These are phyloP conservation scores for Digitaria exilis DNA, from an alignment of 202 grass and related monocot species.

Conservation along the genomic window DNA sequence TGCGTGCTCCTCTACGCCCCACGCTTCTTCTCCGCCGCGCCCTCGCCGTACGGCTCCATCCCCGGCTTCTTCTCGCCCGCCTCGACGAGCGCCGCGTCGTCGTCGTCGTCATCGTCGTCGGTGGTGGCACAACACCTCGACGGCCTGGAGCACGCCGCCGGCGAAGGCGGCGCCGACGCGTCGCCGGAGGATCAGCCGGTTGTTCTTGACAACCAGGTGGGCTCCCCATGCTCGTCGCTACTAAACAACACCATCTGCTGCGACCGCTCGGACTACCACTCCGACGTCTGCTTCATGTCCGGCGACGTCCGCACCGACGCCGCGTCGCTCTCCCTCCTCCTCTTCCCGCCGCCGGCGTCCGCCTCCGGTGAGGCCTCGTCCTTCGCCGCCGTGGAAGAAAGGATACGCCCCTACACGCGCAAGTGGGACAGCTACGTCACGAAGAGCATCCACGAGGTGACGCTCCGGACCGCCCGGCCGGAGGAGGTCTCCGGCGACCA, in stretches of 20 bases:
- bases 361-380: no score
- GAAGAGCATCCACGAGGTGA: slow-evolving; percentile 41
- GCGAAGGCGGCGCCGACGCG: no score
- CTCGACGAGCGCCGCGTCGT: not conserved
- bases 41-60: not conserved
- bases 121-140: no score
- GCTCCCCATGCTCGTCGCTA: slow-evolving; percentile 44
- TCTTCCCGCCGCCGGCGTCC: slow-evolving; percentile 45
- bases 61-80: slow-evolving; percentile 17
- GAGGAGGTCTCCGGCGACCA: not conserved
- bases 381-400: slow-evolving; percentile 14
- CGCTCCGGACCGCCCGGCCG: slow-evolving; percentile 18
- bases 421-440: slow-evolving; percentile 68
- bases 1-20: slow-evolving; percentile 44
- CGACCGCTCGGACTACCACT: slow-evolving; percentile 54
- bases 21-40: slow-evolving; percentile 8
- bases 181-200: no score
- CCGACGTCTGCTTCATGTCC: slow-evolving; percentile 77
- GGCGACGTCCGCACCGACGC: slow-evolving; percentile 69
- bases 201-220: slow-evolving; percentile 44
- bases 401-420: slow-evolving; percentile 57
- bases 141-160: not conserved
- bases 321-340: slow-evolving; percentile 47
- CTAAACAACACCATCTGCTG: slow-evolving; percentile 53
- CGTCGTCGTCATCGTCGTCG: no score